Percentiles rank a stretch among this genome's conserved stretches.
Evolutionary conservation across 1,139 yeast genomes (phyloP).

Genomic region (Pichia sp.): DNA sequence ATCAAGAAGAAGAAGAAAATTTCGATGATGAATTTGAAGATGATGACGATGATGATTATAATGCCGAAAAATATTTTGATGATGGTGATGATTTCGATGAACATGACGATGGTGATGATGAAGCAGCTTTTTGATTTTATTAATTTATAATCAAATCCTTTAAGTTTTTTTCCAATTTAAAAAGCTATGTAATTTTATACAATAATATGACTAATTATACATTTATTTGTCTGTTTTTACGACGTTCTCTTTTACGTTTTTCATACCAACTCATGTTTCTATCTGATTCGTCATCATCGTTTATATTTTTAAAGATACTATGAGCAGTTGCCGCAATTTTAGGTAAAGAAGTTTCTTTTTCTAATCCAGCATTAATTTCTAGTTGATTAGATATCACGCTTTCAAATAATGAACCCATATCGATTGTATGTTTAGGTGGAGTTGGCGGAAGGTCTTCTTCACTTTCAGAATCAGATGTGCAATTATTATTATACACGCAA

Average conservation of each 20-base stretch:
- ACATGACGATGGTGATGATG: conserved; percentile 50
- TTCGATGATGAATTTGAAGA: conserved; percentile 78
- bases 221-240: neutral
- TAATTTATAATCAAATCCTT: neutral
- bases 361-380: neutral
- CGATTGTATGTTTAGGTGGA: conserved; percentile 26
- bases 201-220: neutral
- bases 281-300: neutral
- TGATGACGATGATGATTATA: conserved; percentile 69
- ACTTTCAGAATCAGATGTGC: neutral
- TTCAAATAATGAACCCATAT: conserved; percentile 16
- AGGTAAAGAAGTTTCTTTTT: neutral
- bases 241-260: conserved; percentile 12
- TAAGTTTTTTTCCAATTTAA: too few species aligned
- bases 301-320: neutral
- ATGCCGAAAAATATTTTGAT: conserved; percentile 68
- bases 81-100: conserved; percentile 49
- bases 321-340: neutral
- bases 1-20: conserved; percentile 61
- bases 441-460: conserved; percentile 19
- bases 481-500: neutral
- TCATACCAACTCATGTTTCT: conserved; percentile 14
- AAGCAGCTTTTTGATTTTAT: conserved; percentile 53
- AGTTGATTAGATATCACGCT: neutral
- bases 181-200: neutral